These are phyloP conservation scores for Cutaneotrichosporon daszewskae DNA, from an alignment of 1,284 basidiomycete genomes.

Conservation along the genomic window DNA sequence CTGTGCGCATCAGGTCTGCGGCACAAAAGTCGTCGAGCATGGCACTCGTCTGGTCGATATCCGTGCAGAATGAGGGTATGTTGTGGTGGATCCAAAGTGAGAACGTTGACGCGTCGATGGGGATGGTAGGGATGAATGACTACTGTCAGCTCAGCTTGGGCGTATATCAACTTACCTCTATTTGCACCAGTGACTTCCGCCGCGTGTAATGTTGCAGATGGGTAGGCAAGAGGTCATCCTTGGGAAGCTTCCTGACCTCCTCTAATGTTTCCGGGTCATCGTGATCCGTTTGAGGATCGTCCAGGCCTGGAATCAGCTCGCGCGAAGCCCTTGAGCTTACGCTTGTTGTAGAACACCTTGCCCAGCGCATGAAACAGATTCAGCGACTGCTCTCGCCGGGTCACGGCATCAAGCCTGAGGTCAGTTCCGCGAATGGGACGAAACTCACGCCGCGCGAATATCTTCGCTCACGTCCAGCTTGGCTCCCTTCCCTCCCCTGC, in stretches of 20 bases:
- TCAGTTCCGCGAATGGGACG: conserved; percentile 1
- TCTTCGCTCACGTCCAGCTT: conserved; percentile 43
- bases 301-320: conserved; percentile 27
- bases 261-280: conserved; percentile 32
- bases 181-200: conserved; percentile 68
- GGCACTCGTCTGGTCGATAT: conserved; percentile 67
- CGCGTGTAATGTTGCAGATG: conserved; percentile 60
- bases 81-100: conserved; percentile 91
- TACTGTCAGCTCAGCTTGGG: conserved; percentile 4
- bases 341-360: conserved; percentile 91
- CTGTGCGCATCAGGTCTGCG: conserved; percentile 65
- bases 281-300: conserved; percentile 32
- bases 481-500: conserved; percentile 31
- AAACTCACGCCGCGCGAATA: conserved; percentile 43
- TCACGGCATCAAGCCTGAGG: conserved; percentile 60
- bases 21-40: conserved; percentile 74
- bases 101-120: conserved; percentile 83
- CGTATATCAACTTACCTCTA: conserved; percentile 58
- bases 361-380: conserved; percentile 89
- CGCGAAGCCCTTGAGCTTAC: conserved; percentile 51
- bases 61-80: conserved; percentile 72
- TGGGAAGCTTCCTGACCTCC: conserved; percentile 36
- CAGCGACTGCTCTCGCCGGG: conserved; percentile 75
- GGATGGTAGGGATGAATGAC: conserved; percentile 63
- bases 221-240: conserved; percentile 53